These are phyloP conservation scores for Madurella mycetomatis DNA, from an alignment of 2,329 filamentous ascomycete species.

Conservation along the genomic window DNA sequence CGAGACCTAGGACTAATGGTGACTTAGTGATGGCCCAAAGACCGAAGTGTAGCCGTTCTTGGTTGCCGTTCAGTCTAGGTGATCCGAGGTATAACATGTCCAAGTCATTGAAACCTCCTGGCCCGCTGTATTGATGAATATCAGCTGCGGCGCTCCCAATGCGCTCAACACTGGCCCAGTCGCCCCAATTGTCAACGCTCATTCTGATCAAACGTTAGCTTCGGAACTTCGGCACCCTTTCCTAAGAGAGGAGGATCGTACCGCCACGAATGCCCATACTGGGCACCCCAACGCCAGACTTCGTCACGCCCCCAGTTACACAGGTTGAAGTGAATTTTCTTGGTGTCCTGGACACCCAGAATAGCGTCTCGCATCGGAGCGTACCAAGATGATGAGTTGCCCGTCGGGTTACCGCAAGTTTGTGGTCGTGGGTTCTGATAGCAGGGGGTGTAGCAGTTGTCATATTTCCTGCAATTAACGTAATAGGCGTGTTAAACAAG, in stretches of 20 bases:
- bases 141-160: slow-evolving; percentile 15
- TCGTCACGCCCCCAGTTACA: slow-evolving; percentile 22
- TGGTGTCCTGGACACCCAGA: not conserved
- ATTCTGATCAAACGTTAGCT: too few species aligned
- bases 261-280: slow-evolving; percentile 18
- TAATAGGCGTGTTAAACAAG: too few species aligned
- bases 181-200: slow-evolving; percentile 19
- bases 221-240: too few species aligned
- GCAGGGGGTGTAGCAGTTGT: slow-evolving; percentile 23
- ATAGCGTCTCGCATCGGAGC: slow-evolving; percentile 19
- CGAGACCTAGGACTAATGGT: slow-evolving; percentile 25
- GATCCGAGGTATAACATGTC: slow-evolving; percentile 27
- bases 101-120: slow-evolving; percentile 30
- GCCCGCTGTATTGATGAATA: slow-evolving; percentile 22
- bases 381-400: slow-evolving; percentile 17
- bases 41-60: slow-evolving; percentile 28
- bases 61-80: slow-evolving; percentile 12
- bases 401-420: slow-evolving; percentile 13
- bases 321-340: slow-evolving; percentile 17
- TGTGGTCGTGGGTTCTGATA: slow-evolving; percentile 12
- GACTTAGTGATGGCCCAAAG: slow-evolving; percentile 30
- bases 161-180: slow-evolving; percentile 20
- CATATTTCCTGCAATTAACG: slow-evolving; percentile 23
- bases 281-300: slow-evolving; percentile 20
- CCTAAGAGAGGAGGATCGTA: too few species aligned